Conservation (phyloP, 2,329 filamentous ascomycete species). For the Plectosphaerella sp. region DNA sequence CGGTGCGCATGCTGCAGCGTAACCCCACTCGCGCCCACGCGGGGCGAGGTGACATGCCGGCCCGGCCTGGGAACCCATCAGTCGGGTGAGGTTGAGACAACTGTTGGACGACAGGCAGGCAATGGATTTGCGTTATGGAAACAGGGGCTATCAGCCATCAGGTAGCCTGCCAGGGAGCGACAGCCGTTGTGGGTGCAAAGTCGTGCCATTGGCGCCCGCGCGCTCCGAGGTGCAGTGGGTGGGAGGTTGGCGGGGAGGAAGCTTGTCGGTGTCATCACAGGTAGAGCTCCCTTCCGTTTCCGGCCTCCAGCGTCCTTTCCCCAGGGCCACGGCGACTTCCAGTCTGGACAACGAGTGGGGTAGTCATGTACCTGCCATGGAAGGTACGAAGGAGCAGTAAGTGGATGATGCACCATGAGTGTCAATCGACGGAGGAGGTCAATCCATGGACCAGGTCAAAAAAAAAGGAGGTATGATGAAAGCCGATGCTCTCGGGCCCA, state of each 20-base stretch:
- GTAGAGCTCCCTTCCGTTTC: neutral
- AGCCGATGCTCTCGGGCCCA: neutral
- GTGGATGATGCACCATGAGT: too few species aligned
- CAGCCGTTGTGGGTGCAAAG: neutral
- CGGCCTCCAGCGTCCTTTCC: neutral
- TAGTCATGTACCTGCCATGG: too few species aligned
- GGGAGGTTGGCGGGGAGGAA: too few species aligned
- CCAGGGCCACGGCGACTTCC: neutral
- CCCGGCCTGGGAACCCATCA: neutral
- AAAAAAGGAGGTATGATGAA: neutral
- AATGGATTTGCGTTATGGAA: neutral
- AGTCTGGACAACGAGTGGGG: too few species aligned
- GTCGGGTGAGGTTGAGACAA: neutral
- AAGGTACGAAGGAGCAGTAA: too few species aligned
- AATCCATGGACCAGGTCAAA: too few species aligned
- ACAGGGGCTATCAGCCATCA: neutral
- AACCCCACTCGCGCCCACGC: neutral
- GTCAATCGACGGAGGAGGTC: neutral
- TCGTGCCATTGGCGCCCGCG: too few species aligned
- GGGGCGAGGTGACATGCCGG: neutral
- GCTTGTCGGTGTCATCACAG: too few species aligned
- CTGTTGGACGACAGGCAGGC: neutral
- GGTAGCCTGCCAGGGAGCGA: neutral
- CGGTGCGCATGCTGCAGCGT: neutral
- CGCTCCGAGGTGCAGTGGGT: too few species aligned